These are phyloP conservation scores for Acarospora socialis DNA, from an alignment of 2,329 filamentous ascomycete species.

Conservation along the genomic window DNA sequence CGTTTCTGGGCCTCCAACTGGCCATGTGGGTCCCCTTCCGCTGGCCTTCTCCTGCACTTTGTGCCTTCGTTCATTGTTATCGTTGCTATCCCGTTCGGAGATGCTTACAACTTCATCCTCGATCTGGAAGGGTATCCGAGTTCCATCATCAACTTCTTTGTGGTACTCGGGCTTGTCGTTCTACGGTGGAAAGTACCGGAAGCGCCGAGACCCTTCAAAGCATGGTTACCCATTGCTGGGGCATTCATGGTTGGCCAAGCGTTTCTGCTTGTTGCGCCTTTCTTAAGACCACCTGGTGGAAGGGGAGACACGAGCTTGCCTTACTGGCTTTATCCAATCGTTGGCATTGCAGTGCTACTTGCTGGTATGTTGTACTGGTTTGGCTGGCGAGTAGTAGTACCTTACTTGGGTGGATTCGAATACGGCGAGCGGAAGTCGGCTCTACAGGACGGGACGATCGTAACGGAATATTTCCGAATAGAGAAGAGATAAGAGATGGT, in stretches of 20 bases:
- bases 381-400: slow-evolving; percentile 39
- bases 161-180: slow-evolving; percentile 17
- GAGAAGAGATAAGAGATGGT: too few species aligned
- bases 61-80: slow-evolving; percentile 50
- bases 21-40: slow-evolving; percentile 48
- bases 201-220: slow-evolving; percentile 33
- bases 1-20: slow-evolving; percentile 49
- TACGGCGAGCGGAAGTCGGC: slow-evolving; percentile 1
- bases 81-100: slow-evolving; percentile 47
- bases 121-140: slow-evolving; percentile 22
- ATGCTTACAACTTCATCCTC: slow-evolving; percentile 20
- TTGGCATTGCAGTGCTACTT: slow-evolving; percentile 40
- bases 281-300: slow-evolving; percentile 38
- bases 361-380: slow-evolving; percentile 43
- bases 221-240: slow-evolving; percentile 36
- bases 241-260: slow-evolving; percentile 49
- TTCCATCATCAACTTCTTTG: slow-evolving; percentile 21
- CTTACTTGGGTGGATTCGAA: slow-evolving; percentile 32
- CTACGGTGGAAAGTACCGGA: slow-evolving; percentile 22
- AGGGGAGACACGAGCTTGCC: slow-evolving; percentile 41
- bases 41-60: slow-evolving; percentile 50
- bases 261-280: slow-evolving; percentile 47
- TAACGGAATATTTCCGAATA: slow-evolving; percentile 3
- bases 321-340: slow-evolving; percentile 45
- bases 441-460: slow-evolving; percentile 3